These are phyloP conservation scores for Wickerhamiella kazuoi DNA, from an alignment of 805 yeast genomes.

Conservation along the genomic window DNA sequence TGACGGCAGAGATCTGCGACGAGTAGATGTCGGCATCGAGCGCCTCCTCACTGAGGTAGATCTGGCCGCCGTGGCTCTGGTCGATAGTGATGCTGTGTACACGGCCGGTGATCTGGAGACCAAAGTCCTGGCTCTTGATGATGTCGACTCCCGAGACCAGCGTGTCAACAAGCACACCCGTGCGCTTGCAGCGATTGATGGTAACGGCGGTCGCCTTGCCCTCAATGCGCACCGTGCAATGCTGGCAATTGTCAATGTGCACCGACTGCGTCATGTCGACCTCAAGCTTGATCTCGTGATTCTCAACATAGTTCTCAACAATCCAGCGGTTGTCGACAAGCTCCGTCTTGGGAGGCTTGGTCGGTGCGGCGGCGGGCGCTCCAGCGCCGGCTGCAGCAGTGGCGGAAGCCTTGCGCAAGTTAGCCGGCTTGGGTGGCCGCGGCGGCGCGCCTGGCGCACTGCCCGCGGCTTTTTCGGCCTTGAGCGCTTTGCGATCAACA, in stretches of 20 bases:
- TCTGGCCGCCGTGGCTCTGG: conserved; percentile 69
- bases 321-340: conserved; percentile 80
- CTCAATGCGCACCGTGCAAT: conserved; percentile 58
- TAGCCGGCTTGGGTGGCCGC: conserved; percentile 30
- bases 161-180: conserved; percentile 67
- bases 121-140: conserved; percentile 65
- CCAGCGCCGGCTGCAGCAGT: conserved; percentile 1
- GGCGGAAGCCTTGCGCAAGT: conserved; percentile 5
- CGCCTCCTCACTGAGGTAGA: conserved; percentile 61
- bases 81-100: conserved; percentile 77
- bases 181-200: conserved; percentile 48
- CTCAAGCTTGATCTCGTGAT: conserved; percentile 49
- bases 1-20: conserved; percentile 68
- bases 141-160: conserved; percentile 78
- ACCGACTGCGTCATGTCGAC: conserved; percentile 78
- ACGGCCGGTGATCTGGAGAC: conserved; percentile 65
- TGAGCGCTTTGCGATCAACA: conserved; percentile 90
- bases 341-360: conserved; percentile 45
- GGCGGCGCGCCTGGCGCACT: conserved; percentile 44
- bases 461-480: no score
- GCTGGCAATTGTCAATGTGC: conserved; percentile 65
- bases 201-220: conserved; percentile 89
- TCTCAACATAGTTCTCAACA: conserved; percentile 56
- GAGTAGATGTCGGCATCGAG: conserved; percentile 63
- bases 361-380: conserved; percentile 16